Base-by-base conservation (phyloP, 177 flowering plant genomes). In the Telopea speciosissima region DNA sequence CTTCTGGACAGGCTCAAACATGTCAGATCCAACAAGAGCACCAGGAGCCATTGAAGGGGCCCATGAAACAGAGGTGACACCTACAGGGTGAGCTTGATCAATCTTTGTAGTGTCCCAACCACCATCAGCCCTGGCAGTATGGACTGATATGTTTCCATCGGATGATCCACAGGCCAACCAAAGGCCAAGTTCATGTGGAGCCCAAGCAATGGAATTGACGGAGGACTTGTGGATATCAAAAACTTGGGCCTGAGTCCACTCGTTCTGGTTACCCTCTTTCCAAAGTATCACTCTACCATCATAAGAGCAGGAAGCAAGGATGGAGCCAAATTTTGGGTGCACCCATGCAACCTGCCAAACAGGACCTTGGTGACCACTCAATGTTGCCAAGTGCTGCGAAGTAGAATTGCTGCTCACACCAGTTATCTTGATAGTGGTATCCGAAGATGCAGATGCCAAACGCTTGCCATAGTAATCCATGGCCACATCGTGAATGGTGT, bases 391-490 rank as follows among this genome's bases (percentile, higher is more conserved):
- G 36, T 75, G 74, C 45, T 75, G 77, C 10, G 77, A 62, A 62
- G 74, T 36, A 17, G 75, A 68, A 26, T 22, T 66, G 44, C 44
- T 66, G 73, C 62, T 67, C 26, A 67, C 70, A 13, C 70, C 61
- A 52, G 13, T 67, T 45, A 67, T 52, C 22, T 67, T 67, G 19
- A 67, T 49, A 19, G 54, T 49, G 54, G 54, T 49, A 49, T 49
- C 54, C 7, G 54, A 49, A 49, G 54, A 49, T 49, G 54, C 54
- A 1, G 54, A 65, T 44, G 79, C 79, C 19, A 76, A 49, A 19
- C 75, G 79, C 69, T 76, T 76, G 31, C 75, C 79, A 66, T 76
- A 76, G 45, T 76, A 76, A 76, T 76, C 79, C 79, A 76, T 76
- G 49, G 22, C 62, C 56, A 76, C 79, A 69, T 76, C 79, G 8